phyloP scores from a whole-genome alignment of 345 rosid genomes.

The Acer negundo region DNA sequence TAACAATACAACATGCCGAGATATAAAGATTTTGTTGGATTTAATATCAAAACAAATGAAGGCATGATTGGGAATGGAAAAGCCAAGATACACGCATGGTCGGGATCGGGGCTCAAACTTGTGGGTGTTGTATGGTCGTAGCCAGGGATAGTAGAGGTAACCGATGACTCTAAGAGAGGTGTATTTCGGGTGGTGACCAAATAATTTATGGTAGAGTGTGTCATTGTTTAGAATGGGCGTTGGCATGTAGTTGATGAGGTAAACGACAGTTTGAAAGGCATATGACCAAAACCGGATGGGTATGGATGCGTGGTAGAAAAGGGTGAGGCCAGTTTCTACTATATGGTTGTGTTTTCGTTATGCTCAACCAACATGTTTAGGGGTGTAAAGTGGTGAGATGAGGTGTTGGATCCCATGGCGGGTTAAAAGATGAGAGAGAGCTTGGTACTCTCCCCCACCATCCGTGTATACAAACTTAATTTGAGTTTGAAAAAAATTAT shows the following conservation, averaged over 20 bases:
- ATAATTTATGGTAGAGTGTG: not conserved
- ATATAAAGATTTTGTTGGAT: not conserved
- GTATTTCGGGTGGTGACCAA: not conserved
- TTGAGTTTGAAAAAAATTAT: too few species aligned
- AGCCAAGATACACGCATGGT: not conserved
- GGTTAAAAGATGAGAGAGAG: accelerated
- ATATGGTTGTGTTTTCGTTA: not conserved
- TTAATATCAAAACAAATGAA: not conserved
- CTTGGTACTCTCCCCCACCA: not conserved
- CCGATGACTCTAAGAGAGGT: not conserved
- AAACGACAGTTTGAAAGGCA: not conserved
- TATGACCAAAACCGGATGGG: not conserved
- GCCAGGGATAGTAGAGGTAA: too few species aligned
- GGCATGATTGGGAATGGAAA: not conserved
- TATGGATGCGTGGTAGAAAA: not conserved
- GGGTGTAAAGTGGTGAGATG: not conserved
- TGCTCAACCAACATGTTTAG: not conserved
- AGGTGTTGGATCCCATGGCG: not conserved
- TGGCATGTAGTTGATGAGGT: not conserved
- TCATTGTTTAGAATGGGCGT: not conserved
- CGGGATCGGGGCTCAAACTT: not conserved
- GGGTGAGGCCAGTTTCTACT: not conserved
- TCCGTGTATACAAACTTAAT: not conserved
- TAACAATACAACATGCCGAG: not conserved
- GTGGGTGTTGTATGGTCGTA: too few species aligned